Evolutionary conservation across 306 rosid species (phyloP).

Genomic region (Chamaecrista fasciculata): DNA sequence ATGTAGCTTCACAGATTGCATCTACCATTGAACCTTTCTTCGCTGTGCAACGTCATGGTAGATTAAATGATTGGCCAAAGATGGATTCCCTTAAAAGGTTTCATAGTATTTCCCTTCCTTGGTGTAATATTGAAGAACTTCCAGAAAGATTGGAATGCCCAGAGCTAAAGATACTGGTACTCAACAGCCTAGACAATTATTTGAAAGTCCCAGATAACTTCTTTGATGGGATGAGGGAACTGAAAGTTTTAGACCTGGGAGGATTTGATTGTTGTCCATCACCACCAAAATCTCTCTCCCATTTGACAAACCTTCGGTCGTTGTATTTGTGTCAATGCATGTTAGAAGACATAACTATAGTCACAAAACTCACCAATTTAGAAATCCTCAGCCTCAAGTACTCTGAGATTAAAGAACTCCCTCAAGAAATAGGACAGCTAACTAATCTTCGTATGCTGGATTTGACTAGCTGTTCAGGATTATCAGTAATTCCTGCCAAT

Average conservation of each 20-base stretch:
- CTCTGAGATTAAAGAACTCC: constrained; percentile 34
- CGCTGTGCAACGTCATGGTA: background rate
- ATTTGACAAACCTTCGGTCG: constrained; percentile 35
- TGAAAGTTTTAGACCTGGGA: constrained; percentile 36
- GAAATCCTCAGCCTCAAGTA: constrained; percentile 34
- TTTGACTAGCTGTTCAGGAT: constrained; percentile 35
- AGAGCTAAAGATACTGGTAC: constrained; percentile 31
- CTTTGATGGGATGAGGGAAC: constrained; percentile 32
- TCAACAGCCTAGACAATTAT: constrained; percentile 22
- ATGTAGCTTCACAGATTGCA: constrained; percentile 32
- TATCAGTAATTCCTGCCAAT: constrained; percentile 23
- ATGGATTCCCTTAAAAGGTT: constrained; percentile 23
- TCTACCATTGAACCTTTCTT: constrained; percentile 28
- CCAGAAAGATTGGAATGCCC: constrained; percentile 44
- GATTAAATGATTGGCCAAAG: constrained; percentile 33
- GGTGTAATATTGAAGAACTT: constrained; percentile 26
- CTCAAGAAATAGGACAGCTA: constrained; percentile 28
- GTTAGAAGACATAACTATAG: constrained; percentile 32
- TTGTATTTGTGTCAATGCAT: constrained; percentile 33
- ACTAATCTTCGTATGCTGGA: constrained; percentile 30
- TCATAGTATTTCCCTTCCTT: constrained; percentile 32
- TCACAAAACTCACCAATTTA: constrained; percentile 29
- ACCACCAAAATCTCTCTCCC: constrained; percentile 20
- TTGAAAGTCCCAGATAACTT: constrained; percentile 37
- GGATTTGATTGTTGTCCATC: constrained; percentile 31